These are phyloP conservation scores for Diplodia sapinea DNA, from an alignment of 2,329 filamentous ascomycete species.

Conservation along the genomic window DNA sequence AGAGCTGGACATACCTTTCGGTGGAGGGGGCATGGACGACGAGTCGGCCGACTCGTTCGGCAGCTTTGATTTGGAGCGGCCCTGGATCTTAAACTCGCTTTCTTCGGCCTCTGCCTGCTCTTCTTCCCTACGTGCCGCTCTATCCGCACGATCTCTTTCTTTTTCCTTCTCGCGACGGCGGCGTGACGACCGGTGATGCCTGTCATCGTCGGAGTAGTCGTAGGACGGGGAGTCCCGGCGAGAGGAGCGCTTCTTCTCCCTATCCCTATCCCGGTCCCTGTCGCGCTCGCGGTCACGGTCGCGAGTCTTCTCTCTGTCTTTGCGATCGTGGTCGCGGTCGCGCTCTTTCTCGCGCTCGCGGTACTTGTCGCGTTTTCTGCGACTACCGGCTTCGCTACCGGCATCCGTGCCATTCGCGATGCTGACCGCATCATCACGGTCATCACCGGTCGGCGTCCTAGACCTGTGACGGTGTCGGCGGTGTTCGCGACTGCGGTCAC, in stretches of 20 bases:
- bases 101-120: constrained; percentile 49
- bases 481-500: constrained; percentile 54
- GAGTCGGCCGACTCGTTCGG: constrained; percentile 31
- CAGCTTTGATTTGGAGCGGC: constrained; percentile 43
- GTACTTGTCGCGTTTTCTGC: constrained; percentile 39
- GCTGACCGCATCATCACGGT: constrained; percentile 41
- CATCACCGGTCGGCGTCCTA: constrained; percentile 38
- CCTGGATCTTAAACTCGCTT: constrained; percentile 57
- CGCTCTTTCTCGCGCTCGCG: constrained; percentile 51
- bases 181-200: constrained; percentile 49
- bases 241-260: constrained; percentile 55
- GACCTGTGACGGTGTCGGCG: constrained; percentile 53
- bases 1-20: constrained; percentile 35
- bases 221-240: constrained; percentile 54
- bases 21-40: constrained; percentile 45
- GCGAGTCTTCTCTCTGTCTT: constrained; percentile 46
- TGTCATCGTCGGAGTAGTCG: constrained; percentile 46
- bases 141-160: constrained; percentile 42
- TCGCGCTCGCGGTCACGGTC: constrained; percentile 61
- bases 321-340: constrained; percentile 44
- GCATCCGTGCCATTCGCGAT: constrained; percentile 39
- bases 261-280: constrained; percentile 52
- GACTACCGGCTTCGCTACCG: constrained; percentile 42
- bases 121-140: constrained; percentile 37
- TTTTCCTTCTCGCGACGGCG: constrained; percentile 50